Conservation (phyloP, 768 basidiomycete species). For the Boletellus ananas region DNA sequence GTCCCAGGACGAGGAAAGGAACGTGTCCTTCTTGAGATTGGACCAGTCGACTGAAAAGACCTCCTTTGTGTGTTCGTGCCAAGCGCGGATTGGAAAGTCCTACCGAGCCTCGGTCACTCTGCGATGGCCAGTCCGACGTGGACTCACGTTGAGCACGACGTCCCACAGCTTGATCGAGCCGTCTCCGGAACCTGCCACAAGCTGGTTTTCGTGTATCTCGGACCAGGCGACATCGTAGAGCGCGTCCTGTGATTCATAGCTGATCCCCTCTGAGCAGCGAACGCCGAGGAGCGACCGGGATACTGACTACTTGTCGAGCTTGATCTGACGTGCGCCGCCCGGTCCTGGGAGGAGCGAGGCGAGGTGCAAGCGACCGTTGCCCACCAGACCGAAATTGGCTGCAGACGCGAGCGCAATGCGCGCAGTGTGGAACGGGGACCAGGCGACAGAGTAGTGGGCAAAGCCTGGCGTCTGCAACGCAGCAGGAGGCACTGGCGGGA, state of each 20-base stretch:
- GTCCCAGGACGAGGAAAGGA: constrained; percentile 90
- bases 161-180: constrained; percentile 92
- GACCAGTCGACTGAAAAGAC: constrained; percentile 96
- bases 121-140: constrained; percentile 13
- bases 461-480: constrained; percentile 73
- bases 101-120: constrained; percentile 38
- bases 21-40: constrained; percentile 84
- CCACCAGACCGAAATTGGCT: constrained; percentile 93
- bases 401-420: constrained; percentile 78
- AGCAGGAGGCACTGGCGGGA: constrained; percentile 32
- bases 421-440: constrained; percentile 81
- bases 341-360: constrained; percentile 51
- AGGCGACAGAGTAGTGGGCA: constrained; percentile 75
- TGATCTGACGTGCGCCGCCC: constrained; percentile 40
- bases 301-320: constrained; percentile 68
- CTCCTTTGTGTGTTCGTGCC: constrained; percentile 94
- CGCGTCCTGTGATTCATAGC: constrained; percentile 88
- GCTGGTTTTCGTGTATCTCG: constrained; percentile 90
- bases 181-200: constrained; percentile 86
- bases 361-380: constrained; percentile 85
- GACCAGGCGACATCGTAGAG: constrained; percentile 94
- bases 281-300: background rate
- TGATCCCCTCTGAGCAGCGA: constrained; percentile 28
- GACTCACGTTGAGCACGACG: constrained; percentile 70
- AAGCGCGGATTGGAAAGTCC: constrained; percentile 86